phyloP scores from a whole-genome alignment of 257 asterid genomes.

The Petunia secreta region DNA sequence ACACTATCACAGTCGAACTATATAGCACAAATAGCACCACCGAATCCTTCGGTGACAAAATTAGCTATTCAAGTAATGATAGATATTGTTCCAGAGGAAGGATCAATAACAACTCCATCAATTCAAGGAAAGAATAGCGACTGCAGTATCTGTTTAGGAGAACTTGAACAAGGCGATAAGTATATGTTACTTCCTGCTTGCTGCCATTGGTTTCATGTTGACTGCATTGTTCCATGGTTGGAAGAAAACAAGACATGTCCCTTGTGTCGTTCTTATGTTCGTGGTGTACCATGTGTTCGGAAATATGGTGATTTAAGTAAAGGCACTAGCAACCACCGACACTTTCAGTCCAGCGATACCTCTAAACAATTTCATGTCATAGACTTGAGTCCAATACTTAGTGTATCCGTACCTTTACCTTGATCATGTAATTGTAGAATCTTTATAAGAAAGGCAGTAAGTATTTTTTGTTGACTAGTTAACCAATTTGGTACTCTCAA shows the following conservation, averaged over 20 bases:
- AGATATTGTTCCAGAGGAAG: not conserved
- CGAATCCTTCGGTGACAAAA: too few relatives aligned
- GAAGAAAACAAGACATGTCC: constrained; percentile 6
- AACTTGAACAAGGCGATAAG: not conserved
- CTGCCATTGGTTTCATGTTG: not conserved
- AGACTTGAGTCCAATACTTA: too few relatives aligned
- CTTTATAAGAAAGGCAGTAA: too few relatives aligned
- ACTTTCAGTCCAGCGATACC: too few relatives aligned
- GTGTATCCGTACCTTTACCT: too few relatives aligned
- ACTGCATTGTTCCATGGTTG: not conserved
- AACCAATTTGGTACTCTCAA: too few relatives aligned
- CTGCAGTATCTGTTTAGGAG: not conserved
- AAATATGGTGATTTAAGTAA: too few relatives aligned
- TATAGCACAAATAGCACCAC: not conserved
- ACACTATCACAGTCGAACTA: not conserved
- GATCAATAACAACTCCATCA: not conserved
- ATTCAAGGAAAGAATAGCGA: constrained; percentile 3
- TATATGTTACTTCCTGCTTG: not conserved
- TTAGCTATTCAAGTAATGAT: not conserved
- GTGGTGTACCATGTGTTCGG: not conserved
- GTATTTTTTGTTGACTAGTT: too few relatives aligned
- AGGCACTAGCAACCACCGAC: too few relatives aligned
- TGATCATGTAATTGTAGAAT: too few relatives aligned
- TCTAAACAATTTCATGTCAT: too few relatives aligned
- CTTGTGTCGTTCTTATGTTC: not conserved